Base-by-base conservation (phyloP, 1,284 basidiomycete genomes). In the Puccinia coronata region DNA sequence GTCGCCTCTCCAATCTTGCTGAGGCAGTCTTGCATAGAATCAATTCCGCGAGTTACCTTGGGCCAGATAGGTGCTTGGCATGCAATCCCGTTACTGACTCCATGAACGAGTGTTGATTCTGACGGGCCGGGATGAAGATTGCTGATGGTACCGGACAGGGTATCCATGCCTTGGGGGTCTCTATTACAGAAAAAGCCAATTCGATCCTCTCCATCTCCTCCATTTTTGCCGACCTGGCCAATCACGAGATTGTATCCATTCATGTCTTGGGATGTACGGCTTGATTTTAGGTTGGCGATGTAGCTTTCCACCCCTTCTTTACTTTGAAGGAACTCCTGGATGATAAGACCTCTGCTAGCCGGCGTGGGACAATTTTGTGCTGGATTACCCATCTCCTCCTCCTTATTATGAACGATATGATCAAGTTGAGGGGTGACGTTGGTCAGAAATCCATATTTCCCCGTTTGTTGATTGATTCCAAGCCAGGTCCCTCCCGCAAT, bases 221-320 rank as follows among this genome's bases (percentile, higher is more conserved):
- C n/a, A n/a, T 49, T 67, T 20, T 18, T 53, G n/a, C 14, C n/a
- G 23, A 70, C 43, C 31, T 79, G 43, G 28, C 75, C 75, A 23
- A 77, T 51, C 41, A 77, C 75, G 31, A 77, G 43, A 67, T 77
- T 77, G n/a, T 65, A 77, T 36, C 75, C 75, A 67, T 77, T 67
- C 61, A 77, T 77, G 4, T 36, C 5, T 28, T 67, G 25, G n/a
- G 59, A 41, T 0, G 20, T 4, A 2, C 28, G 34, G 31, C 41
- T 76, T 34, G 59, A 59, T 28, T 65, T 77, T 3, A 77, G 20
- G 1, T 67, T 2, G 25, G 20, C 9, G 47, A 77, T 49, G 47
- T 67, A 77, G 47, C 41, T 49, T 34, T 77, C 6, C 18, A 67
- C 41, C 12, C 1, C 34, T 34, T 49, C 16, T 28, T 31, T 28